Evolutionary conservation across 1,284 basidiomycete genomes (phyloP).

Genomic region (Austroboletus niveus): DNA sequence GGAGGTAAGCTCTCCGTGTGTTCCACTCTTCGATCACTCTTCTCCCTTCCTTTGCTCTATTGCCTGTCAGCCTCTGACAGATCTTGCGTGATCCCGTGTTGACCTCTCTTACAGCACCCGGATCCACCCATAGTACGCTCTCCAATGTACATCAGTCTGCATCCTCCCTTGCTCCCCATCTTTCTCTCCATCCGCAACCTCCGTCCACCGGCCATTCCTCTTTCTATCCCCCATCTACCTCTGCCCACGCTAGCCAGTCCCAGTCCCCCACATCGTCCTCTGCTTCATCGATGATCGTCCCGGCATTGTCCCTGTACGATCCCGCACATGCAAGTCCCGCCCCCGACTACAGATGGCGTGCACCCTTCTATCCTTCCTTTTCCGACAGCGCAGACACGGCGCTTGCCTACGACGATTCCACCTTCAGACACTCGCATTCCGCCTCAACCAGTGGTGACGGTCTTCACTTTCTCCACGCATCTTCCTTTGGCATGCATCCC

Average conservation of each 20-base stretch:
- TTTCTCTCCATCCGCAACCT: not conserved
- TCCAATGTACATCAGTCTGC: conserved; percentile 1
- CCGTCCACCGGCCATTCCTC: conserved; percentile 1
- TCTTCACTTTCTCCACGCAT: conserved; percentile 1
- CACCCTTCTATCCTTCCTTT: conserved; percentile 16
- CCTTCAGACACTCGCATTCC: not conserved
- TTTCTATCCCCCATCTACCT: conserved; percentile 2
- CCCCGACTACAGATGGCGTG: conserved; percentile 26
- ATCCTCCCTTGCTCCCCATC: not conserved
- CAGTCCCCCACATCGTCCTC: not conserved
- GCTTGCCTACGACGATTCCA: not conserved
- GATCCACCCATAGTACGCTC: conserved; percentile 3
- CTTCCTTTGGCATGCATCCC: conserved; percentile 5
- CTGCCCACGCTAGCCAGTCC: not conserved
- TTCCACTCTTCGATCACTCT: conserved; percentile 8
- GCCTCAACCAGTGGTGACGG: not conserved
- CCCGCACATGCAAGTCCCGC: conserved; percentile 16
- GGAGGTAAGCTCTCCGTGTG: conserved; percentile 29
- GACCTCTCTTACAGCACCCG: conserved; percentile 4
- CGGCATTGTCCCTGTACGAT: conserved; percentile 29
- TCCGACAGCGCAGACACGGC: conserved; percentile 1
- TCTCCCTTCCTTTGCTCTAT: conserved; percentile 5
- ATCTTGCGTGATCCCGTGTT: conserved; percentile 15
- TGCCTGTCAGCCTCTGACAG: conserved; percentile 10
- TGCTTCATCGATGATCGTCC: conserved; percentile 27